Conservation (phyloP, 2,329 filamentous ascomycete genomes). For the Leptographium lundbergii region DNA sequence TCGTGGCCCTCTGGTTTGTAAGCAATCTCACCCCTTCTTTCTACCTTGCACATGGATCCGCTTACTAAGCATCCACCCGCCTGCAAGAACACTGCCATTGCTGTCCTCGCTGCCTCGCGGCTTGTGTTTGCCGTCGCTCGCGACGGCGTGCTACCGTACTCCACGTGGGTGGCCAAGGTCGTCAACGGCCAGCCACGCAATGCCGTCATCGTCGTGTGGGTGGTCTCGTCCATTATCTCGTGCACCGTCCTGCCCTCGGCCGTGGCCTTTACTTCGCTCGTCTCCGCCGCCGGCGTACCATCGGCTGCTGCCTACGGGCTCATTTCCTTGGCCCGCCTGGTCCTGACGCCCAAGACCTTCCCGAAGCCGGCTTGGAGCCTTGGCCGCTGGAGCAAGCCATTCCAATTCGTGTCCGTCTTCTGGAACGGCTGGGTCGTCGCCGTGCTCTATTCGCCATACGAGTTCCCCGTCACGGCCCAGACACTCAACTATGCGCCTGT, state of each 20-base stretch:
- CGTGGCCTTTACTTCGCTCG: constrained; percentile 9
- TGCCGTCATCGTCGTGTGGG: constrained; percentile 10
- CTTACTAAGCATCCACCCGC: too few relatives aligned
- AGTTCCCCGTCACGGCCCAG: constrained; percentile 4
- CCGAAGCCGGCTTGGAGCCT: constrained; percentile 7
- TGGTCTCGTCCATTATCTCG: constrained; percentile 5
- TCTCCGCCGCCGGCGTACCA: constrained; percentile 6
- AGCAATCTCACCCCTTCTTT: background rate
- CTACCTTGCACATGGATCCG: background rate
- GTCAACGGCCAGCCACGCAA: constrained; percentile 8
- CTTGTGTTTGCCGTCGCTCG: constrained; percentile 10
- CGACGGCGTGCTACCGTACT: constrained; percentile 8
- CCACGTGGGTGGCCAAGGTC: constrained; percentile 5
- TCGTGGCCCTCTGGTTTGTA: constrained; percentile 9
- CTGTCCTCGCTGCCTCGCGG: constrained; percentile 7
- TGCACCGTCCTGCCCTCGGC: constrained; percentile 9
- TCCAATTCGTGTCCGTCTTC: constrained; percentile 5
- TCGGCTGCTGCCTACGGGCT: constrained; percentile 8
- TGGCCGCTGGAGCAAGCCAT: constrained; percentile 6
- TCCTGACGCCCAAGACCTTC: constrained; percentile 6
- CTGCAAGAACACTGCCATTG: constrained; percentile 8
- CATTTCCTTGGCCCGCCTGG: constrained; percentile 1
- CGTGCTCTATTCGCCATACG: constrained; percentile 7
- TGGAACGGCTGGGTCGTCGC: constrained; percentile 8
- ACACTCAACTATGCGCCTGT: constrained; percentile 9